A percentile compares a stretch with the other conserved stretches of the same genome.
phyloP scores from a whole-genome alignment of 108 stramenopile genomes.

The Cyclotella distinguenda region DNA sequence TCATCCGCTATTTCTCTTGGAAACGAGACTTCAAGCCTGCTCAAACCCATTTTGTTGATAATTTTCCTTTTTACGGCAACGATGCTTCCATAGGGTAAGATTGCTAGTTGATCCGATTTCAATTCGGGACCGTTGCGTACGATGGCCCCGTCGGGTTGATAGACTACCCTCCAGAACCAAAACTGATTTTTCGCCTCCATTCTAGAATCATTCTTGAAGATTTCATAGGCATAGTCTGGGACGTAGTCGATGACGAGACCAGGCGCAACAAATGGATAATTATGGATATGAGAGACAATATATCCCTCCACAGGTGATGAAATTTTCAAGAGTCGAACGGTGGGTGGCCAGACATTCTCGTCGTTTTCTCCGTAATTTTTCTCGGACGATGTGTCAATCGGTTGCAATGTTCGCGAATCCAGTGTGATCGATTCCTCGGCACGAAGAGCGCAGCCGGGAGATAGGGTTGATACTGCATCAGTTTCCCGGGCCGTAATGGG shows the following conservation, averaged over 20 bases:
- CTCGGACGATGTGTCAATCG: neutral
- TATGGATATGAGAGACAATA: constrained; percentile 49
- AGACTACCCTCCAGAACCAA: constrained; percentile 73
- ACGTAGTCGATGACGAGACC: constrained; percentile 43
- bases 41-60: constrained; percentile 76
- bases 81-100: constrained; percentile 69
- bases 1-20: neutral
- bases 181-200: neutral
- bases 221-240: neutral
- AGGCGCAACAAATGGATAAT: constrained; percentile 58
- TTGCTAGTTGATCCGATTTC: constrained; percentile 52
- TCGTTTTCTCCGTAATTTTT: neutral
- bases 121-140: constrained; percentile 81
- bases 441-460: constrained; percentile 58
- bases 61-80: constrained; percentile 62
- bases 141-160: constrained; percentile 70
- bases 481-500: neutral
- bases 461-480: constrained; percentile 32
- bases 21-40: constrained; percentile 15
- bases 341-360: neutral
- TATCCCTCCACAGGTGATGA: constrained; percentile 50
- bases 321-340: constrained; percentile 41
- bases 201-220: neutral
- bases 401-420: constrained; percentile 42
- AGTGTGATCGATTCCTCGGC: constrained; percentile 44